Evolutionary conservation across 768 basidiomycete genomes (phyloP).

Genomic region (Amanita fuliginea): DNA sequence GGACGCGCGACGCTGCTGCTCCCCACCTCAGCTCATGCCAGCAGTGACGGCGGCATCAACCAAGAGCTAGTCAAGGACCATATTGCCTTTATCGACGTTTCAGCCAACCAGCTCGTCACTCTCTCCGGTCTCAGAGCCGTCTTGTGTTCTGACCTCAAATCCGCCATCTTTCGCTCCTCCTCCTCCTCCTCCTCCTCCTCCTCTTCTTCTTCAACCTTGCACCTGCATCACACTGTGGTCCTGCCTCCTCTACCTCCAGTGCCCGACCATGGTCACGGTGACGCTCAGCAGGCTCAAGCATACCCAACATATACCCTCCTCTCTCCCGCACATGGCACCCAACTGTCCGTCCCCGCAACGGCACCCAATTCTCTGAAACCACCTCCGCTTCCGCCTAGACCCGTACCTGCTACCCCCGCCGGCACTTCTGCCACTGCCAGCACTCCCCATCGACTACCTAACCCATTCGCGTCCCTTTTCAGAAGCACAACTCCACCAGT

Average conservation of each 20-base stretch:
- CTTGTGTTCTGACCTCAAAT: constrained; percentile 22
- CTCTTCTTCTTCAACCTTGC: too few species aligned
- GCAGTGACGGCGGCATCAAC: constrained; percentile 40
- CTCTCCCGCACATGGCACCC: constrained; percentile 11
- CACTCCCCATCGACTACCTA: constrained; percentile 34
- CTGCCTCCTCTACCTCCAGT: constrained; percentile 44
- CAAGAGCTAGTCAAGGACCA: constrained; percentile 80
- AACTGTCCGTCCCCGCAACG: constrained; percentile 30
- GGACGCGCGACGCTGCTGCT: constrained; percentile 81
- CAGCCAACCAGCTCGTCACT: constrained; percentile 46
- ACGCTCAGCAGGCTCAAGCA: too few species aligned
- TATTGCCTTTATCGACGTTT: constrained; percentile 51
- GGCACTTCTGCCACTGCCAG: too few species aligned
- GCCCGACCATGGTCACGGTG: too few species aligned
- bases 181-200: constrained; percentile 19
- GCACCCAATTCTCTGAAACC: constrained; percentile 32
- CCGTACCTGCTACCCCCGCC: constrained; percentile 12
- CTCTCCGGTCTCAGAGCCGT: constrained; percentile 77
- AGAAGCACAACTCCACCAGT: constrained; percentile 24
- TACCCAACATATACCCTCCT: constrained; percentile 20
- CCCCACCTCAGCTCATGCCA: constrained; percentile 55
- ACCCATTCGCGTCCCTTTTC: constrained; percentile 78
- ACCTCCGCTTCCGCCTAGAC: constrained; percentile 31
- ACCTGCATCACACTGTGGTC: constrained; percentile 19
- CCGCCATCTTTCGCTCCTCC: constrained; percentile 35